Evolutionary conservation across 2,329 filamentous ascomycete genomes (phyloP), one percentile per base, ranked within the genome.

Genomic region (Orbilia brochopaga): DNA sequence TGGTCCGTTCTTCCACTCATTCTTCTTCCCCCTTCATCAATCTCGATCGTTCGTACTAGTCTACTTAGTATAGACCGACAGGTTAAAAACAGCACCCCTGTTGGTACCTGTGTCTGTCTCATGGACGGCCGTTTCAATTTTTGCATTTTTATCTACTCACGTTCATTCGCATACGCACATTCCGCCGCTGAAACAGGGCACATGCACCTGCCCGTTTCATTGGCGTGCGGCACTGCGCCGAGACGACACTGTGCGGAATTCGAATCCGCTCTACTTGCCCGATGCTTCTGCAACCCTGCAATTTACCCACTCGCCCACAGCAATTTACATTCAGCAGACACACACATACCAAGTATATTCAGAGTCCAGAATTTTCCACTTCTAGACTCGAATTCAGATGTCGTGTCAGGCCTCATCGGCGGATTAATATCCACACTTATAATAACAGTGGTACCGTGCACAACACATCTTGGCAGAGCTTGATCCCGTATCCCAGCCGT

Each of bases 91-190:
- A n/a, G n/a, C n/a, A n/a, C n/a, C n/a, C n/a, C n/a, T n/a, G n/a
- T n/a, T n/a, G n/a, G n/a, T n/a, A n/a, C n/a, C 11, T 19, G 11
- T 48, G 44, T 48, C 44, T 48, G 44, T 48, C 44, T 8, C 44
- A 48, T 48, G 17, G 44, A 48, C 44, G 21, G 44, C 44, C 44
- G 44, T 48, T 48, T 48, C 44, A 48, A 48, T 48, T 48, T 48
- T n/a, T n/a, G n/a, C n/a, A n/a, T n/a, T n/a, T n/a, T n/a, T n/a
- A n/a, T n/a, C n/a, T n/a, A n/a, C n/a, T n/a, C n/a, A n/a, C n/a
- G n/a, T n/a, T n/a, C n/a, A n/a, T n/a, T n/a, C n/a, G n/a, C n/a
- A n/a, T n/a, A n/a, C n/a, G n/a, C n/a, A n/a, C 44, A 48, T 48
- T 21, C 44, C 44, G 2, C n/a, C 44, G 19, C 44, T 48, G 44